Conservation (phyloP, 345 rosid genomes). For the Ricinus communis region DNA sequence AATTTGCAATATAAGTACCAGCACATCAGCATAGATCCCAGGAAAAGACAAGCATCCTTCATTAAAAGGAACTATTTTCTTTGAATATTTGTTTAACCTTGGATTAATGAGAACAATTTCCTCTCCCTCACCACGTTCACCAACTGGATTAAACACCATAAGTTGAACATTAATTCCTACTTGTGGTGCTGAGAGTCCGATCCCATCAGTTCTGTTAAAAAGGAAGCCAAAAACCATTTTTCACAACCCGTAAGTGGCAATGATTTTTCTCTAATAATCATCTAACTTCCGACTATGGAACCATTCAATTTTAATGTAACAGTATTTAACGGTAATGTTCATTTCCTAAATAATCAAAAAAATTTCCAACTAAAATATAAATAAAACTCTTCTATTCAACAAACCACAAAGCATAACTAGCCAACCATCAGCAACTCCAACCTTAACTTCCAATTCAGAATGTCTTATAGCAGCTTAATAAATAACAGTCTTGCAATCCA, state of each 20-base stretch:
- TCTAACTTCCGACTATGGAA: slow-evolving; percentile 1
- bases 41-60: slow-evolving; percentile 98
- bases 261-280: slow-evolving; percentile 12
- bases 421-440: background rate
- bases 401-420: background rate
- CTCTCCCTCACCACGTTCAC: slow-evolving; percentile 76
- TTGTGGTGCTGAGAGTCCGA: slow-evolving; percentile 96
- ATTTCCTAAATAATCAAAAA: background rate
- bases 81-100: slow-evolving; percentile 61
- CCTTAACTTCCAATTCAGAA: background rate
- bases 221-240: slow-evolving; percentile 38
- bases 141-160: slow-evolving; percentile 90
- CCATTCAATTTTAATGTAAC: too few relatives aligned
- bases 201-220: slow-evolving; percentile 82
- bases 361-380: background rate
- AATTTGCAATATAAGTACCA: slow-evolving; percentile 38
- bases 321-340: background rate
- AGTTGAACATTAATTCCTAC: slow-evolving; percentile 84
- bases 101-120: slow-evolving; percentile 93
- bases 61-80: slow-evolving; percentile 55
- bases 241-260: slow-evolving; percentile 27
- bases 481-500: background rate
- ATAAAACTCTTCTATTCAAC: background rate
- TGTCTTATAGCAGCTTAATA: background rate
- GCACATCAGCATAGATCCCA: slow-evolving; percentile 75